phyloP scores from a whole-genome alignment of 176 grass and related monocot species.

The Juncus effusus region DNA sequence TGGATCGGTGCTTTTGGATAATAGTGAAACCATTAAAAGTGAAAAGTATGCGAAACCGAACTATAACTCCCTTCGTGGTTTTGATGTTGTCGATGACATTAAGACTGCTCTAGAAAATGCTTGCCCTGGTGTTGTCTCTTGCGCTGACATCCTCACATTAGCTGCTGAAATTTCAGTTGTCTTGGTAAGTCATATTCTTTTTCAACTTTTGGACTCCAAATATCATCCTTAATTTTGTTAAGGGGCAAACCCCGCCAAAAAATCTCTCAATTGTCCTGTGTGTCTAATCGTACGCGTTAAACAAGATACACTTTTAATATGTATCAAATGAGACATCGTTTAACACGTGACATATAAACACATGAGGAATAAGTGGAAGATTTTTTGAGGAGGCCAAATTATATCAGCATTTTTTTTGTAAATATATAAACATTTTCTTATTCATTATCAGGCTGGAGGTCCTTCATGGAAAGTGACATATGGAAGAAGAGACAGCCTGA shows the following conservation, averaged over 20 bases:
- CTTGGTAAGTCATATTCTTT: constrained; percentile 33
- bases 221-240: constrained; percentile 10
- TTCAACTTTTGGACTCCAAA: background rate
- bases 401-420: no score
- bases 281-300: no score
- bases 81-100: constrained; percentile 57
- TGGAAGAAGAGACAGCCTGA: constrained; percentile 71
- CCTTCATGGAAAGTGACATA: constrained; percentile 53
- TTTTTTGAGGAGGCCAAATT: no score
- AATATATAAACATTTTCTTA: no score
- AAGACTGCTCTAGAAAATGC: constrained; percentile 58
- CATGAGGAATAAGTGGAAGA: no score
- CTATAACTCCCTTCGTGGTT: constrained; percentile 68
- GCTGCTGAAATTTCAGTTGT: constrained; percentile 68
- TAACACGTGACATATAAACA: no score
- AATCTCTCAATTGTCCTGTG: no score
- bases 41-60: constrained; percentile 75
- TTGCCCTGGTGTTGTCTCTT: constrained; percentile 79
- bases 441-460: constrained; percentile 47
- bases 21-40: constrained; percentile 50
- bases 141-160: constrained; percentile 78
- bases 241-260: no score
- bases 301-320: background rate
- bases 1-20: constrained; percentile 73
- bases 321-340: no score